Evolutionary conservation across 1,284 basidiomycete species (phyloP).

Genomic region (Erythrobasidium hasegawianum): DNA sequence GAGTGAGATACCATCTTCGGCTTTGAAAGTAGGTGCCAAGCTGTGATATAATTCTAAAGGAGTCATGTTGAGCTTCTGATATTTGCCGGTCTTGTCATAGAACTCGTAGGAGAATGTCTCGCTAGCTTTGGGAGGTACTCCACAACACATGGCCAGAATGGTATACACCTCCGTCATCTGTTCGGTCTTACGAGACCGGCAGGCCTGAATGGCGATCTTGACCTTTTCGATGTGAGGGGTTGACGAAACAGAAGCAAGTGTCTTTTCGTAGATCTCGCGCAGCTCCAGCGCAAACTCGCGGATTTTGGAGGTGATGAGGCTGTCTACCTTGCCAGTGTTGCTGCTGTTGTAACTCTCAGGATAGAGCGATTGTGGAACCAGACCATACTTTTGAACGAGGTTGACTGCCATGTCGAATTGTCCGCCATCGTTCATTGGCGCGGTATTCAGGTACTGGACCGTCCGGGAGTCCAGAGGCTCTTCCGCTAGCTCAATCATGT

Average conservation of each 20-base stretch:
- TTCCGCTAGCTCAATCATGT: constrained; percentile 75
- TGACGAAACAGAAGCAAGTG: constrained; percentile 44
- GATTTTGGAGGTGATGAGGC: constrained; percentile 66
- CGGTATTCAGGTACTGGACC: constrained; percentile 67
- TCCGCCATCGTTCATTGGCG: constrained; percentile 68
- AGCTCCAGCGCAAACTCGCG: constrained; percentile 83
- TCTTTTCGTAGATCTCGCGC: constrained; percentile 57
- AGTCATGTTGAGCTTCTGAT: constrained; percentile 68
- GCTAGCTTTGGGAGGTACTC: constrained; percentile 70
- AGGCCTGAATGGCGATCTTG: constrained; percentile 40
- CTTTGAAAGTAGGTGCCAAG: constrained; percentile 54
- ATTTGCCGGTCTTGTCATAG: constrained; percentile 74
- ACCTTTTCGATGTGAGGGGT: constrained; percentile 37
- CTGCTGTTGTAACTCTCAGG: constrained; percentile 84
- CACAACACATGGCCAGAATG: constrained; percentile 80
- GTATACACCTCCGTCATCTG: constrained; percentile 80
- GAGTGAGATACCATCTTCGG: constrained; percentile 72
- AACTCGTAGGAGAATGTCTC: constrained; percentile 71
- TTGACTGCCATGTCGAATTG: constrained; percentile 81
- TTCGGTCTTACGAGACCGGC: constrained; percentile 66
- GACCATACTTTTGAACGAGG: constrained; percentile 74
- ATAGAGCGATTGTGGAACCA: constrained; percentile 74
- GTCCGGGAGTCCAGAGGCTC: constrained; percentile 77
- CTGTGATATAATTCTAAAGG: constrained; percentile 62
- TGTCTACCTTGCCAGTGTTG: constrained; percentile 67